phyloP scores from a whole-genome alignment of 345 rosid genomes.

The Hypericum androsaemum region DNA sequence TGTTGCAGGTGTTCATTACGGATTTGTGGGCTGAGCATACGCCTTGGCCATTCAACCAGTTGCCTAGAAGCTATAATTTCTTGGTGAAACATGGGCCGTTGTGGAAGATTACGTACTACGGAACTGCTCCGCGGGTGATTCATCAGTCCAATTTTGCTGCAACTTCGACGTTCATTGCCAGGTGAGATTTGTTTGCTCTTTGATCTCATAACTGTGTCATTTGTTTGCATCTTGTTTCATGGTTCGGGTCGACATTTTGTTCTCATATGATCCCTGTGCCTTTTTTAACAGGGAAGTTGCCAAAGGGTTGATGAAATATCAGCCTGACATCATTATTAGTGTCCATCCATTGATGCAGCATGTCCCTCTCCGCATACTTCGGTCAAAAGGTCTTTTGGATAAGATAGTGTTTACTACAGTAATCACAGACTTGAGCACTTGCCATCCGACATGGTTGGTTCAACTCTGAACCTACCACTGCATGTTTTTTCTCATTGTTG shows the following conservation, averaged over 20 bases:
- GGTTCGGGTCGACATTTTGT: not conserved
- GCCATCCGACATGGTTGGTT: constrained; percentile 95
- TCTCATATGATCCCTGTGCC: constrained; percentile 8
- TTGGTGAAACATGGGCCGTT: constrained; percentile 85
- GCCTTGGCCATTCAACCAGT: constrained; percentile 98
- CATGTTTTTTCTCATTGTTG: constrained; percentile 3
- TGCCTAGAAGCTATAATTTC: constrained; percentile 93
- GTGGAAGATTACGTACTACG: constrained; percentile 92
- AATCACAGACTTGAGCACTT: constrained; percentile 89
- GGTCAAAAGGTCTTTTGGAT: constrained; percentile 73
- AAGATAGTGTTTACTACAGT: constrained; percentile 94
- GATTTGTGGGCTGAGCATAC: constrained; percentile 99
- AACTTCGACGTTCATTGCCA: constrained; percentile 86
- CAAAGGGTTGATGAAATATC: constrained; percentile 93
- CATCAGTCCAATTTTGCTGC: constrained; percentile 98
- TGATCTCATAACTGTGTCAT: not conserved
- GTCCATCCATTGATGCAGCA: constrained; percentile 99
- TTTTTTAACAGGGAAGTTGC: constrained; percentile 75
- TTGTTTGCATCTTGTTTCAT: constrained; percentile 1
- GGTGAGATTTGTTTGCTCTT: constrained; percentile 41
- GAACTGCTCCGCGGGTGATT: constrained; percentile 72
- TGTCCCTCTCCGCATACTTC: constrained; percentile 91
- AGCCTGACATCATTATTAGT: constrained; percentile 89
- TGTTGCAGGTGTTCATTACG: constrained; percentile 80
- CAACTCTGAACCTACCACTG: not conserved